Evolutionary conservation across 768 basidiomycete species (phyloP), one percentile per base, ranked within the genome.

Genomic region (Leucosporidium scottii): DNA sequence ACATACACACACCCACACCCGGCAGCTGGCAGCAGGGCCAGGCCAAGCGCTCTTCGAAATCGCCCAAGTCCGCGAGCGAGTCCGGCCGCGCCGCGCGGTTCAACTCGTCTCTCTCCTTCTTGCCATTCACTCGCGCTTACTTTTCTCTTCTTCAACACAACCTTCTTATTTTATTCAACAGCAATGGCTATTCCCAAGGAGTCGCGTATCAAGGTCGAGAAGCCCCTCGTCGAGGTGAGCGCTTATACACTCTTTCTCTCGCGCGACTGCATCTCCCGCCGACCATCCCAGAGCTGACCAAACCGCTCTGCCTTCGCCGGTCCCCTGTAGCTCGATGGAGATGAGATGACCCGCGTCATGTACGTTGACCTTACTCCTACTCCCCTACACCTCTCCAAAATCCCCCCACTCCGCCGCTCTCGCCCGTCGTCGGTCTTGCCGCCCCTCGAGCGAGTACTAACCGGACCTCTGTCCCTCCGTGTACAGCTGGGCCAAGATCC

Each of bases 301-400:
- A 12, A 34, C 30, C n/a, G n/a, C n/a, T n/a, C n/a, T n/a, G n/a
- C n/a, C n/a, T 15, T 28, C 44, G 15, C 47, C 21, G 20, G 0
- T 1, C n/a, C 44, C 9, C 6, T 8, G 25, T 31, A 73, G 75
- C 70, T 76, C 71, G 75, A 76, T 57, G 75, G 75, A 27, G 73
- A 73, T 80, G 94, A 99, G 81, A 98, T 98, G 94, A 99, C 94
- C 44, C 83, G 94, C 73, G 96, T 99, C 76, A 99, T 98, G 78
- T 97, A 91, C 92, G 93, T 92, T 85, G 92, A 92, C 83, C 25
- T 25, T 93, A 93, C 76, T 83, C 90, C 30, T 49, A 34, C 53
- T 39, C 36, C n/a, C 39, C 18, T 9, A 8, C 39, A 21, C 1
- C 48, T 47, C 23, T 13, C 30, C 53, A 9, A 36, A 44, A 44